Base-by-base conservation (phyloP, 345 rosid species). In the Gynandropsis gynandra region DNA sequence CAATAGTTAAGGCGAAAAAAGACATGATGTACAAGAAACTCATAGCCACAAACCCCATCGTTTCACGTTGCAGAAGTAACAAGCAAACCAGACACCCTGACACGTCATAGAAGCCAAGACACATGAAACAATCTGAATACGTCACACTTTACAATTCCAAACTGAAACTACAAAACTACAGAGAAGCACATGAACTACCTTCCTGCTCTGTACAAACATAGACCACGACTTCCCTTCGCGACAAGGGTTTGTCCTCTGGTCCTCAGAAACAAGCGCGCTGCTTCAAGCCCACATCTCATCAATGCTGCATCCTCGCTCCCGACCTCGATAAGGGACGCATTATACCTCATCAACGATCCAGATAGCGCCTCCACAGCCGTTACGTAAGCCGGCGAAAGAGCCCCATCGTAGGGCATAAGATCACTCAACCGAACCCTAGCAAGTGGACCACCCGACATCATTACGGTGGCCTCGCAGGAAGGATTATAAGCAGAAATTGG, bases 191-290 rank as follows among this genome's bases (percentile, higher is more conserved):
- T 24, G 29, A 24, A 24, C 2, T 24, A 89, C 97, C 97, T 86
- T 74, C 95, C 95, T 8, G 98, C 95, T 40, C 95, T 77, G 61
- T 87, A 87, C 77, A 80, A 66, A 64, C 80, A 82, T 60, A 79
- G 70, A 15, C 84, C 82, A 15, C 89, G 89, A 69, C 64, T 70
- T 52, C 71, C 76, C 67, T 81, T 81, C 11, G 67, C 74, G 60
- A 65, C 47, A 42, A 39, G 64, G 7, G 35, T 68, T 40, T 63
- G 81, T 15, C 65, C 59, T 62, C 86, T 61, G 32, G 71, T 75
- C 71, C 86, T 68, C 56, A 92, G 79, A 72, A 76, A 92, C 65
- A 87, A 67, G 32, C 87, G 81, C 35, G 89, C 69, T 0, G 95
- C 81, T 59, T 84, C 98, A 54, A 82, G 70, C 5, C 89, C 96